These are phyloP conservation scores for Wickerhamomyces bisporus DNA, from an alignment of 805 yeast genomes.

Conservation along the genomic window DNA sequence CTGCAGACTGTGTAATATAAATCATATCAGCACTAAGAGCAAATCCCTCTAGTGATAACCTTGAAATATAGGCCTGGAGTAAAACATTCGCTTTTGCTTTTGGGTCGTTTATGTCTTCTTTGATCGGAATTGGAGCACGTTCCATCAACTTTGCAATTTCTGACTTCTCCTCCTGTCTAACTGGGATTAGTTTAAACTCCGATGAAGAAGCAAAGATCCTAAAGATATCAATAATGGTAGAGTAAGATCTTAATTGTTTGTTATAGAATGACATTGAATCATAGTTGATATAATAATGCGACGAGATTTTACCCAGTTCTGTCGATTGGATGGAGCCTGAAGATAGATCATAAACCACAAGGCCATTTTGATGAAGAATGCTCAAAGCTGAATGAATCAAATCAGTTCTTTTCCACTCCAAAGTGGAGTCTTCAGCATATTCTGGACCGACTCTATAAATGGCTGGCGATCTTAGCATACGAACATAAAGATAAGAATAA, in stretches of 20 bases:
- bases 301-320: constrained; percentile 77
- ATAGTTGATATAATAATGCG: constrained; percentile 78
- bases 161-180: constrained; percentile 77
- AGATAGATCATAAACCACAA: constrained; percentile 52
- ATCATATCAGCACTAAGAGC: constrained; percentile 92
- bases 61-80: constrained; percentile 82
- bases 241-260: constrained; percentile 55
- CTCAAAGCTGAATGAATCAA: constrained; percentile 73
- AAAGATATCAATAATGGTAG: constrained; percentile 68
- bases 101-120: constrained; percentile 65
- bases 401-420: constrained; percentile 55
- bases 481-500: constrained; percentile 68
- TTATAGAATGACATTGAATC: constrained; percentile 67
- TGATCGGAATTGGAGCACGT: constrained; percentile 81
- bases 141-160: constrained; percentile 69
- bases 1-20: constrained; percentile 89
- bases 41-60: constrained; percentile 73
- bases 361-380: constrained; percentile 47
- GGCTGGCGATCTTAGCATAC: constrained; percentile 71
- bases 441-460: constrained; percentile 73
- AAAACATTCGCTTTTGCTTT: constrained; percentile 74
- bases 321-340: constrained; percentile 49
- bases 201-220: constrained; percentile 74
- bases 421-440: constrained; percentile 43
- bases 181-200: constrained; percentile 80